Evolutionary conservation across 1,284 basidiomycete genomes (phyloP).

Genomic region (Hypsizygus ulmarius): DNA sequence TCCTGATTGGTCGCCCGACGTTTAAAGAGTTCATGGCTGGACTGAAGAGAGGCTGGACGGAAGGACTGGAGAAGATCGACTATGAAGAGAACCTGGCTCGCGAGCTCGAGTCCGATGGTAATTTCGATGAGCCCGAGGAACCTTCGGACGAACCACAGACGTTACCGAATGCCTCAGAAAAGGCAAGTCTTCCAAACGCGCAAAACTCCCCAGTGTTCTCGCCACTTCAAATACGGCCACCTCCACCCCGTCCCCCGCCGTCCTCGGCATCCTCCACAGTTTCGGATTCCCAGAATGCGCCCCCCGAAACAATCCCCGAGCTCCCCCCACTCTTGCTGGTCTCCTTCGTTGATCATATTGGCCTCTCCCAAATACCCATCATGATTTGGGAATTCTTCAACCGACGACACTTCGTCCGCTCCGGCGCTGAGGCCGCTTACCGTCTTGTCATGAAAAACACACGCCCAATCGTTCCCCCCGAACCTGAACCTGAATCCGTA

Average conservation of each 20-base stretch:
- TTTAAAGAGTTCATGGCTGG: slow-evolving; percentile 95
- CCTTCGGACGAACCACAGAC: slow-evolving; percentile 24
- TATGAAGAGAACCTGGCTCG: slow-evolving; percentile 74
- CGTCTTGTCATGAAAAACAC: slow-evolving; percentile 65
- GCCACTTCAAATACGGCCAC: slow-evolving; percentile 33
- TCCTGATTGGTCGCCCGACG: slow-evolving; percentile 88
- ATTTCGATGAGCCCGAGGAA: slow-evolving; percentile 69
- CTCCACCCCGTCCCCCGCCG: slow-evolving; percentile 21
- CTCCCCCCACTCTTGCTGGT: slow-evolving; percentile 86
- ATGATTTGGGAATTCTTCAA: slow-evolving; percentile 96
- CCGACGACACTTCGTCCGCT: slow-evolving; percentile 73
- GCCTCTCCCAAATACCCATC: slow-evolving; percentile 82
- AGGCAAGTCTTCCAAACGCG: slow-evolving; percentile 31
- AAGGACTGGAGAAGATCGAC: slow-evolving; percentile 67
- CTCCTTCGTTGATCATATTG: slow-evolving; percentile 84
- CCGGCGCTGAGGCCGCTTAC: slow-evolving; percentile 83
- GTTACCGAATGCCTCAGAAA: slow-evolving; percentile 28
- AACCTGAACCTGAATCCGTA: slow-evolving; percentile 16
- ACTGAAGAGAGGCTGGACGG: slow-evolving; percentile 83
- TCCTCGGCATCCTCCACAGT: slow-evolving; percentile 24
- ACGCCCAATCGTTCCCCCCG: slow-evolving; percentile 57
- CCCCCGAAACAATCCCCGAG: slow-evolving; percentile 66
- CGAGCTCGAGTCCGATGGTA: slow-evolving; percentile 68
- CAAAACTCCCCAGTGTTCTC: slow-evolving; percentile 40
- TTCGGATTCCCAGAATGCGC: slow-evolving; percentile 36